phyloP scores from a whole-genome alignment of 1,139 yeast genomes.

The Diutina neorugosa region DNA sequence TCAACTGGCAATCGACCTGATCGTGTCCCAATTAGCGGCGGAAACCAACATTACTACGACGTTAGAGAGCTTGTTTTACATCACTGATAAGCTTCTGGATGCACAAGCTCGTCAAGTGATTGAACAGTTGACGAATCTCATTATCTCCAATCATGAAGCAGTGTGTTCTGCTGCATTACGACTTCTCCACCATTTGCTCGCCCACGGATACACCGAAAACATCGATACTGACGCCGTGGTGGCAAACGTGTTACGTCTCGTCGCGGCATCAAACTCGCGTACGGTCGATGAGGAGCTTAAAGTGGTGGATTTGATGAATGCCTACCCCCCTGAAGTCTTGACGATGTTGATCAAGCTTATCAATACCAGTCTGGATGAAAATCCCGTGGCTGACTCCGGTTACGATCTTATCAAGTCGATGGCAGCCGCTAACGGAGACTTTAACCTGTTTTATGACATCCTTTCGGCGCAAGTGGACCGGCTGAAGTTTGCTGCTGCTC shows the following conservation, averaged over 20 bases:
- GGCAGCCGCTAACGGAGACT: neutral
- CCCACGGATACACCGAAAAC: neutral
- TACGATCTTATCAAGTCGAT: neutral
- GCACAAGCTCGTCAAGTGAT: neutral
- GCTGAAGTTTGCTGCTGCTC: constrained; percentile 1
- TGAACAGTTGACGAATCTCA: neutral
- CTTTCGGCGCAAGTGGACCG: neutral
- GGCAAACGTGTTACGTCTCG: neutral
- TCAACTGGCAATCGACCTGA: neutral
- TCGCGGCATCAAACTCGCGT: neutral
- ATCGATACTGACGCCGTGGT: neutral
- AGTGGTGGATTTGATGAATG: neutral
- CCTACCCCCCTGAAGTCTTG: neutral
- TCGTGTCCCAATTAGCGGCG: neutral
- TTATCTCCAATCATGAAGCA: neutral
- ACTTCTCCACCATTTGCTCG: neutral
- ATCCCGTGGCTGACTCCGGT: neutral
- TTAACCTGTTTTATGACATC: neutral
- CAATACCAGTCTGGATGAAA: neutral
- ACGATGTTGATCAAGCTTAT: neutral
- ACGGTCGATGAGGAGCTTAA: neutral
- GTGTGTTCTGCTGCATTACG: neutral
- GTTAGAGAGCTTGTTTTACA: neutral
- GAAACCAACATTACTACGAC: neutral
- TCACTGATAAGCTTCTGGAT: neutral